Percentiles rank a stretch among this genome's conserved stretches.
Evolutionary conservation across 441 rosid genomes (phyloP).

Genomic region (Pelargonium fulgidum): DNA sequence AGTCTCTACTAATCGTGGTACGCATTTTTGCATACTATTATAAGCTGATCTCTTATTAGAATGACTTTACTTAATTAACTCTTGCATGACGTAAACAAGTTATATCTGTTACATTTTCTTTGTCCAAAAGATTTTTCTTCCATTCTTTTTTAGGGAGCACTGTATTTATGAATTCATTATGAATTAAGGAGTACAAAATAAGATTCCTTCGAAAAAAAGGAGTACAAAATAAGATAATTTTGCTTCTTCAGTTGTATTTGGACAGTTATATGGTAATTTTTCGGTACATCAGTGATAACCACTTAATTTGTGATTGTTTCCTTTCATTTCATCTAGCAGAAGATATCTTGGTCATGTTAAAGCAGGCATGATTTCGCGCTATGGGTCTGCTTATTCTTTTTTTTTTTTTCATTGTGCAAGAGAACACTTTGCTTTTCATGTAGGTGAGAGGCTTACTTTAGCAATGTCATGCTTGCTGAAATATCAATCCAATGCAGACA

Average conservation of each 20-base stretch:
- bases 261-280: slow-evolving; percentile 1
- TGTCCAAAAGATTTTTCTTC: not conserved
- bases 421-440: slow-evolving; percentile 3
- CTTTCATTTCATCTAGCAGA: not conserved
- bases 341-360: not conserved
- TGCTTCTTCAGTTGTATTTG: not conserved
- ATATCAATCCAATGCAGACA: slow-evolving; percentile 2
- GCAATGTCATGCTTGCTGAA: not conserved
- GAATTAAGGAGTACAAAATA: not conserved
- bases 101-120: too few relatives aligned
- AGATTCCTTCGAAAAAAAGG: too few relatives aligned
- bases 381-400: not conserved
- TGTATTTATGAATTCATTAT: not conserved
- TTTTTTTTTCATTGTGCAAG: not conserved
- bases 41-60: not conserved
- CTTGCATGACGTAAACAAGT: not conserved
- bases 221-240: not conserved
- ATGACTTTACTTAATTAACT: not conserved
- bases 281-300: not conserved
- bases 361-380: not conserved
- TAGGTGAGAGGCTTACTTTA: not conserved
- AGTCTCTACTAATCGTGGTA: not conserved
- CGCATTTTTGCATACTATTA: slow-evolving; percentile 3
- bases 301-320: not conserved
- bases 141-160: not conserved